Conservation (phyloP, 441 rosid species). For the Manihot esculenta region DNA sequence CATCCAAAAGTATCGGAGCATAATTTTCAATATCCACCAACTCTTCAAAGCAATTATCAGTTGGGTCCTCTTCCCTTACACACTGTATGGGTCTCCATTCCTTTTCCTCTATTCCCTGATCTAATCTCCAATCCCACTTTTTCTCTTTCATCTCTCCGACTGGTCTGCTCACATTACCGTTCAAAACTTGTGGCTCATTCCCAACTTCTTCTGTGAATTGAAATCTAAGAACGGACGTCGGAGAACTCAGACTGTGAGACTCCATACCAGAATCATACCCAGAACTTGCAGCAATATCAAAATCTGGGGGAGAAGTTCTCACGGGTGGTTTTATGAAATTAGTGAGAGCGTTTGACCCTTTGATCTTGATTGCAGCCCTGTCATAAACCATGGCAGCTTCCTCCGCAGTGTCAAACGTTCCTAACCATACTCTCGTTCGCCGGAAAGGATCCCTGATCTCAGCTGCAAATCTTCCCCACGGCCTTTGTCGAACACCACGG, state of each 20-base stretch:
- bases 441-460: slow-evolving; percentile 76
- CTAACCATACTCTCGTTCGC: slow-evolving; percentile 62
- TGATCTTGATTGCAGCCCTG: slow-evolving; percentile 62
- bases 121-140: too few relatives aligned
- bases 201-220: slow-evolving; percentile 38
- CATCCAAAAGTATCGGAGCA: slow-evolving; percentile 45
- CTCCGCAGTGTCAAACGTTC: slow-evolving; percentile 73
- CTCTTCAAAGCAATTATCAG: slow-evolving; percentile 22
- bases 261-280: slow-evolving; percentile 64
- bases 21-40: slow-evolving; percentile 32
- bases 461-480: slow-evolving; percentile 90
- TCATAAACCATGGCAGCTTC: slow-evolving; percentile 87
- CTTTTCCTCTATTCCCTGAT: background rate
- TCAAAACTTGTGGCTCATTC: background rate
- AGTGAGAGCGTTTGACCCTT: slow-evolving; percentile 63
- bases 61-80: slow-evolving; percentile 17
- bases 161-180: background rate
- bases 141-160: background rate
- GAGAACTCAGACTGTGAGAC: slow-evolving; percentile 52
- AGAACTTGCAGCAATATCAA: slow-evolving; percentile 30
- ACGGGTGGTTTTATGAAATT: slow-evolving; percentile 53
- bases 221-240: slow-evolving; percentile 83
- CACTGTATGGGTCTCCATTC: slow-evolving; percentile 21
- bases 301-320: slow-evolving; percentile 11
- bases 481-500: slow-evolving; percentile 71